Conservation (phyloP, 352 stramenopile species). For the Pythium sp. region DNA sequence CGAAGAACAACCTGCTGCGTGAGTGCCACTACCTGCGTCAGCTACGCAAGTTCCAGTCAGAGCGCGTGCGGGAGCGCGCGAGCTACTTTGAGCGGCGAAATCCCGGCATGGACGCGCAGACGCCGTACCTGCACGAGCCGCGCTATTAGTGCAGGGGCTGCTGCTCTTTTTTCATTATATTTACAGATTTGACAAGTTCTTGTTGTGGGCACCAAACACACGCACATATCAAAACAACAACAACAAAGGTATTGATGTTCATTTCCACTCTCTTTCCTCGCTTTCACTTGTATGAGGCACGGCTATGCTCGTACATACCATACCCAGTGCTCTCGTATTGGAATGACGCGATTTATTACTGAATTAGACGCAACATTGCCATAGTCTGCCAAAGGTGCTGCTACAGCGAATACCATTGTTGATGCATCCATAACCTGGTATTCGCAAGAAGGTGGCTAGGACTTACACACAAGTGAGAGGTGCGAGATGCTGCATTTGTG, state of each 20-base stretch:
- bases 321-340: not conserved
- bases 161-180: not conserved
- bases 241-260: not conserved
- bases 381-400: not conserved
- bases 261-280: not conserved
- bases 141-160: conserved; percentile 10
- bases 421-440: not conserved
- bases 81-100: conserved; percentile 41
- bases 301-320: not conserved
- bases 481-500: not conserved
- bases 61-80: conserved; percentile 37
- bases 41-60: conserved; percentile 67
- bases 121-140: conserved; percentile 26
- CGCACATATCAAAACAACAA: not conserved
- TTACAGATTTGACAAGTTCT: not conserved
- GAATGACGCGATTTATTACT: not conserved
- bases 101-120: conserved; percentile 8
- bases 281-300: not conserved
- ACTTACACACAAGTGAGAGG: not conserved
- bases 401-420: not conserved
- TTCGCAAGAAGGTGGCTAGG: not conserved
- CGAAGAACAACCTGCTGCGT: conserved; percentile 58
- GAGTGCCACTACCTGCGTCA: conserved; percentile 79
- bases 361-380: not conserved
- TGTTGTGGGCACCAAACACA: not conserved